Conservation (phyloP, 768 basidiomycete species). For the Pleurotus eryngii region DNA sequence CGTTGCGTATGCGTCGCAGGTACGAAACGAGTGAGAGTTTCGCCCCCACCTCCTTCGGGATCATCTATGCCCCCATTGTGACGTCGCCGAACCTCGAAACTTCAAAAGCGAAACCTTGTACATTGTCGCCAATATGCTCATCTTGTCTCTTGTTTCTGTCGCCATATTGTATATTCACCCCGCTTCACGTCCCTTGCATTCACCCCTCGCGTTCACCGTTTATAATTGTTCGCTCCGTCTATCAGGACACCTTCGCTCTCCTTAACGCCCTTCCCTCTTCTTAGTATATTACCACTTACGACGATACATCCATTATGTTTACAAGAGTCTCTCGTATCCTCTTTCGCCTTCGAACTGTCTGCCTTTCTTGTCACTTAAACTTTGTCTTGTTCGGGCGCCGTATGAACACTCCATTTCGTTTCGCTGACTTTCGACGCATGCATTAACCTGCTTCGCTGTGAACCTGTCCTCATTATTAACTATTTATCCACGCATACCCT, state of each 20-base stretch:
- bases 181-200: not conserved
- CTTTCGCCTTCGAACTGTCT: too few species aligned
- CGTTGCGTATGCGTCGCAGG: conserved; percentile 12
- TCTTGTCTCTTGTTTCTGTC: not conserved
- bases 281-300: too few species aligned
- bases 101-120: not conserved
- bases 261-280: not conserved
- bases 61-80: not conserved
- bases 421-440: too few species aligned
- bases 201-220: not conserved
- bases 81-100: too few species aligned
- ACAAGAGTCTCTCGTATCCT: too few species aligned
- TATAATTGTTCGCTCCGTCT: not conserved
- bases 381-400: too few species aligned
- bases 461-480: too few species aligned
- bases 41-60: not conserved
- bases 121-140: not conserved
- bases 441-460: too few species aligned
- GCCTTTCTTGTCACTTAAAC: too few species aligned
- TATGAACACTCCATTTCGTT: too few species aligned
- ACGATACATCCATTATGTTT: too few species aligned
- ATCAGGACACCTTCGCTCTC: not conserved
- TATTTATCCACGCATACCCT: too few species aligned
- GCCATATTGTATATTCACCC: not conserved
- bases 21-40: conserved; percentile 20